Evolutionary conservation across 352 stramenopile genomes (phyloP).

Genomic region (Plasmopara halstedii): DNA sequence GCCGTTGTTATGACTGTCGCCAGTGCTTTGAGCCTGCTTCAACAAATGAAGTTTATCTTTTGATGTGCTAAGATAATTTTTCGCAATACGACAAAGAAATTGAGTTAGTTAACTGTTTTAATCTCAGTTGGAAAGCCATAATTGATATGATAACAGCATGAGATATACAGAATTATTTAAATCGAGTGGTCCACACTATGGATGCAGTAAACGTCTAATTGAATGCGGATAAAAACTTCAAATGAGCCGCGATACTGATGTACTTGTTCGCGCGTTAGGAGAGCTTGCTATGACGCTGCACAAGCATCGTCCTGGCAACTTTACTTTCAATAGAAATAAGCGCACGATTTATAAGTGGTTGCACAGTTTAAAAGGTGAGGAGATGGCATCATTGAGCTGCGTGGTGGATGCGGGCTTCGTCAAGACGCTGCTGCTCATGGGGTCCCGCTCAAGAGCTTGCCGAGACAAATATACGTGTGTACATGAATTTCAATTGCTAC

Average conservation of each 20-base stretch:
- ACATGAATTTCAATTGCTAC: constrained; percentile 53
- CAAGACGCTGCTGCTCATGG: constrained; percentile 74
- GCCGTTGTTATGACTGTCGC: constrained; percentile 37
- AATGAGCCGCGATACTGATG: constrained; percentile 11
- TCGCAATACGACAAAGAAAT: neutral
- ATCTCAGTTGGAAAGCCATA: no score
- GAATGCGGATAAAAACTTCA: neutral
- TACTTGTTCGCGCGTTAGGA: constrained; percentile 47
- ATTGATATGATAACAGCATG: no score
- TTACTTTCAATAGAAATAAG: constrained; percentile 19
- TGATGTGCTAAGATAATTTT: no score
- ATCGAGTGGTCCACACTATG: no score
- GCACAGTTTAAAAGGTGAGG: constrained; percentile 20
- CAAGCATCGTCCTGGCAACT: constrained; percentile 4
- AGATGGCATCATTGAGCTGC: constrained; percentile 55
- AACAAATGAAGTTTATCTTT: constrained; percentile 29
- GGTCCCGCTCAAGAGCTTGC: constrained; percentile 11
- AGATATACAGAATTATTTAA: no score
- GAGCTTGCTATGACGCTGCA: constrained; percentile 45
- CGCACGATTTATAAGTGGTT: constrained; percentile 46
- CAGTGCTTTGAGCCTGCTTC: constrained; percentile 51
- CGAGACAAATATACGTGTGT: constrained; percentile 8
- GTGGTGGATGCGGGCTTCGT: constrained; percentile 65
- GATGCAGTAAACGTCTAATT: no score
- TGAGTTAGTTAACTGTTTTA: neutral